A percentile compares a stretch with the other conserved stretches of the same genome.
These are phyloP conservation scores for Centella asiatica DNA, from an alignment of 129 eudicot genomes.

Conservation along the genomic window DNA sequence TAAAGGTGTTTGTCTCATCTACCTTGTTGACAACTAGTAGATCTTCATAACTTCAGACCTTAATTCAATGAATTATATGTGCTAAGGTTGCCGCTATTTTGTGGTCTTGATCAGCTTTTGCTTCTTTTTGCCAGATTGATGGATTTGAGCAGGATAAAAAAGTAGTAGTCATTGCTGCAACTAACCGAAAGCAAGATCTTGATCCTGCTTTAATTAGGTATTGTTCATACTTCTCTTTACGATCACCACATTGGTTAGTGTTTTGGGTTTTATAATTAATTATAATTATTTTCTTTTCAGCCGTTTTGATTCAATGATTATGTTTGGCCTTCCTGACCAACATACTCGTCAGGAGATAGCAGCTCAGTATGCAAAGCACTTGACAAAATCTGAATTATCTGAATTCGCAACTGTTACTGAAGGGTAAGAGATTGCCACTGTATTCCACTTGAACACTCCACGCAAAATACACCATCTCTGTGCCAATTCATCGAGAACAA, in stretches of 20 bases:
- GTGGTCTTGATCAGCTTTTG: neutral
- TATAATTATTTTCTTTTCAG: constrained; percentile 27
- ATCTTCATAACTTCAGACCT: neutral
- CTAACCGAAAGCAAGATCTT: constrained; percentile 93
- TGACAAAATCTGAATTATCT: constrained; percentile 61
- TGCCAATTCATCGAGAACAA: too few relatives aligned
- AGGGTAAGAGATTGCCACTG: constrained; percentile 42
- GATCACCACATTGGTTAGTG: neutral
- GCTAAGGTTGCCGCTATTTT: constrained; percentile 2
- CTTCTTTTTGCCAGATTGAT: constrained; percentile 60
- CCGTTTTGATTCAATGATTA: constrained; percentile 92
- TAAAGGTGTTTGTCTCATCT: neutral
- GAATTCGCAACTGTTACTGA: constrained; percentile 67
- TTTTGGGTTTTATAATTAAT: constrained; percentile 12
- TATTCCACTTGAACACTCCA: neutral
- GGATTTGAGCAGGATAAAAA: constrained; percentile 98
- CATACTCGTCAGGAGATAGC: constrained; percentile 81
- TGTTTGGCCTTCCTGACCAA: constrained; percentile 81
- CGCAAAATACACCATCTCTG: neutral
- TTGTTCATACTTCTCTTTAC: neutral
- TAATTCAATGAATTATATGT: neutral
- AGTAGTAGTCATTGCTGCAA: constrained; percentile 95
- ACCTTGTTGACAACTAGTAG: neutral
- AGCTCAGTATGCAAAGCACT: constrained; percentile 91
- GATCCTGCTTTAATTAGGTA: constrained; percentile 98